Percentiles rank a stretch among this genome's conserved stretches.
phyloP scores from a whole-genome alignment of 495 filamentous ascomycete genomes.

The Daldinia vernicosa region DNA sequence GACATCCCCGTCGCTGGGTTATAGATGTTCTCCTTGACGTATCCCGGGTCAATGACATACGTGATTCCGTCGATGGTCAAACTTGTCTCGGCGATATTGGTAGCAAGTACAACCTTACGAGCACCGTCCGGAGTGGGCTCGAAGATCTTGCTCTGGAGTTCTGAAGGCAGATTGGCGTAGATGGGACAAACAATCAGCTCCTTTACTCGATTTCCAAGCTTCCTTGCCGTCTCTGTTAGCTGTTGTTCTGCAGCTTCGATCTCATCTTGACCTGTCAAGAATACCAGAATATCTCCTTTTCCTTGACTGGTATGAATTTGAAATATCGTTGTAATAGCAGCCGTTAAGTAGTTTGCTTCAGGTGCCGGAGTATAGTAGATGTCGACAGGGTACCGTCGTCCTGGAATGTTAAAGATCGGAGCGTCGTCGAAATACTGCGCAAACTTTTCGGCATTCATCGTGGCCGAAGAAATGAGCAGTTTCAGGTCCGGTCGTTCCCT shows the following conservation, averaged over 20 bases:
- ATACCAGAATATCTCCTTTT: slow-evolving; percentile 88
- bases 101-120: slow-evolving; percentile 86
- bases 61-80: slow-evolving; percentile 91
- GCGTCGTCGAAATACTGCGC: slow-evolving; percentile 91
- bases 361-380: slow-evolving; percentile 93
- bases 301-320: slow-evolving; percentile 94
- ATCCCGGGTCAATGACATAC: slow-evolving; percentile 91
- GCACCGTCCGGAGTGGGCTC: slow-evolving; percentile 84
- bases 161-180: slow-evolving; percentile 87
- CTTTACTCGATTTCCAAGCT: slow-evolving; percentile 81
- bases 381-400: slow-evolving; percentile 88
- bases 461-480: slow-evolving; percentile 92
- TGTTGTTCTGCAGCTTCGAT: slow-evolving; percentile 86
- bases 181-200: slow-evolving; percentile 89
- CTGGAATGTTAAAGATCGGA: slow-evolving; percentile 96
- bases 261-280: slow-evolving; percentile 90
- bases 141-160: slow-evolving; percentile 88
- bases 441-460: slow-evolving; percentile 95
- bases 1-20: slow-evolving; percentile 94
- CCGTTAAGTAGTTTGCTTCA: slow-evolving; percentile 93
- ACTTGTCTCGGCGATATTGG: slow-evolving; percentile 90
- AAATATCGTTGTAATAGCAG: slow-evolving; percentile 91
- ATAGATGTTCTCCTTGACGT: slow-evolving; percentile 96
- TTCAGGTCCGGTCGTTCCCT: slow-evolving; percentile 87
- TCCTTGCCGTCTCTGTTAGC: slow-evolving; percentile 79